Conservation (phyloP, 2,329 filamentous ascomycete species). For the Lecanoromycetidae sp. region DNA sequence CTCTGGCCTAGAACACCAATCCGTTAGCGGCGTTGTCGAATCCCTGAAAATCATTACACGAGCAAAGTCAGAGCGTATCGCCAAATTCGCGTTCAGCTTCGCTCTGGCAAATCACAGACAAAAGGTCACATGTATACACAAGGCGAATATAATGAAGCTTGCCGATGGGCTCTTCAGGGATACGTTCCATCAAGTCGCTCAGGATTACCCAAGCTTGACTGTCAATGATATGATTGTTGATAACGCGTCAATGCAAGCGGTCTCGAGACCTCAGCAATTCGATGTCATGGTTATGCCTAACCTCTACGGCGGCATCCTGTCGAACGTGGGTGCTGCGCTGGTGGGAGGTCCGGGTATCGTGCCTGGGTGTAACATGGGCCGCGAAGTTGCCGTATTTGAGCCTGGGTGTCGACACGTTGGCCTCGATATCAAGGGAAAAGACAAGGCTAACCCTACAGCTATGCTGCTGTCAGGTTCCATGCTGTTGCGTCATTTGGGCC, state of each 20-base stretch:
- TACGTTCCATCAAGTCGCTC: constrained; percentile 85
- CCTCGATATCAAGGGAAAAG: constrained; percentile 98
- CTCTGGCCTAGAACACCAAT: constrained; percentile 97
- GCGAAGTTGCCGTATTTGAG: constrained; percentile 96
- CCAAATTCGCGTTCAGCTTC: constrained; percentile 97
- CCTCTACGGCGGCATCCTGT: constrained; percentile 95
- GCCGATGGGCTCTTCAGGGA: constrained; percentile 97
- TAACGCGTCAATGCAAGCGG: constrained; percentile 99
- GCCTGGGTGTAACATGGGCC: constrained; percentile 98
- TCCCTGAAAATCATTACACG: constrained; percentile 99
- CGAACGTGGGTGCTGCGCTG: constrained; percentile 95
- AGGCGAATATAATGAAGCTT: constrained; percentile 99
- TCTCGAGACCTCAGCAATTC: constrained; percentile 92
- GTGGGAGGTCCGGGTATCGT: constrained; percentile 96
- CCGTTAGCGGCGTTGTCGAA: constrained; percentile 89
- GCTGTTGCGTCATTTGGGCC: constrained; percentile 91
- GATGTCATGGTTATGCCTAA: constrained; percentile 99
- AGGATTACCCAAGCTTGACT: constrained; percentile 92
- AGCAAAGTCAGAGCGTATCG: constrained; percentile 97
- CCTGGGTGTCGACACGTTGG: constrained; percentile 98
- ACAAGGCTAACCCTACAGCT: constrained; percentile 96
- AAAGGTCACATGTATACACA: constrained; percentile 99
- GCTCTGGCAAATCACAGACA: constrained; percentile 96
- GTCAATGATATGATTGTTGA: constrained; percentile 99
- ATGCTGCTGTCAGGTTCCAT: constrained; percentile 91